Base-by-base conservation (phyloP, 164 flowering plant species). In the Taxillus chinensis region DNA sequence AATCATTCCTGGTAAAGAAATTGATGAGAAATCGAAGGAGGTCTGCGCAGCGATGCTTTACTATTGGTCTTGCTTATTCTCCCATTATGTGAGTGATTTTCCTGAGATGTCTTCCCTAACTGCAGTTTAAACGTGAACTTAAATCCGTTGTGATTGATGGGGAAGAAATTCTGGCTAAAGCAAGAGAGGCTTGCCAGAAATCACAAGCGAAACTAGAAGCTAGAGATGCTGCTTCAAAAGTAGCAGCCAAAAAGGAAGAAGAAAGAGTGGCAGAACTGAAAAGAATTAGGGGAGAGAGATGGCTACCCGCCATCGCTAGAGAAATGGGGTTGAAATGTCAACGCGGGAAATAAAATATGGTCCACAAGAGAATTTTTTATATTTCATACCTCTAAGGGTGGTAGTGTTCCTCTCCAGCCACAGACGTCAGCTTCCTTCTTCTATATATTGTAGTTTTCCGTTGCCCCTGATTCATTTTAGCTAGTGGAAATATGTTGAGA, bases 251-350 rank as follows among this genome's bases (percentile, higher is more conserved):
- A 68, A 81, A 67, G 71, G 97, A 90, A 75, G 96, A 87, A 73
- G 92, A 86, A 72, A 74, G 96, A 78, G 84, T 91, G 54, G 83
- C 89, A 50, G 84, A 77, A 63, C 75, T 95, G 65, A 95, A 83
- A 75, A 87, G 62, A 67, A 66, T 81, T 54, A 78, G 96, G 59
- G 99, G 97, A n/a, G 97, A 95, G 77, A 85, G 77, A 75, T 95
- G 99, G 99, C 77, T 91, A 12, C 99, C 96, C 63, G 82, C 93
- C 12, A 71, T 90, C 62, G 87, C 89, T 42, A 80, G 67, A 69
- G 80, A 85, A 59, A 84, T 77, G 93, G 72, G 76, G 71, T 39
- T 60, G 59, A 65, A 64, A 27, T 39, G 52, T 64, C 66, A n/a
- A 55, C 11, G 41, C 8, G 6, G 39, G 3, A 54, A 17, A 54